Conservation (phyloP, 305 asterid genomes). For the Withania somnifera region DNA sequence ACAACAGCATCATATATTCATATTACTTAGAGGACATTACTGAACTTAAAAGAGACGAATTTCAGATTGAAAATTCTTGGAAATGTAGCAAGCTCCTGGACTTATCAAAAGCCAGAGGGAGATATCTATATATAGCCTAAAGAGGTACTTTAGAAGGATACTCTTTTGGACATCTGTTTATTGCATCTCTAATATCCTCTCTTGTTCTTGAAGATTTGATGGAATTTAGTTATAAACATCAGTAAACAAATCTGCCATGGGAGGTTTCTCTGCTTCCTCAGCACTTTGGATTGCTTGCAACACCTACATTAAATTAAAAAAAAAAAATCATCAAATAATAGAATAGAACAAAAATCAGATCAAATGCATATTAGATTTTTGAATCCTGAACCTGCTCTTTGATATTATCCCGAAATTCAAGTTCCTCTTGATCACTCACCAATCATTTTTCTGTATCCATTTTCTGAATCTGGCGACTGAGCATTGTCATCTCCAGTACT, state of each 20-base stretch:
- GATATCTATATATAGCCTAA: not conserved
- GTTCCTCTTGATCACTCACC: slow-evolving; percentile 71
- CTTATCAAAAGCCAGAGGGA: not conserved
- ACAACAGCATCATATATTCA: not conserved
- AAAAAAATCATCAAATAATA: not conserved
- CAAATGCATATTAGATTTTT: not conserved
- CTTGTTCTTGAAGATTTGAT: slow-evolving; percentile 30
- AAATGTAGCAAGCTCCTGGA: not conserved
- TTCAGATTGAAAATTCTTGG: not conserved
- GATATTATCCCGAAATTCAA: slow-evolving; percentile 30
- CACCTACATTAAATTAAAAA: slow-evolving; percentile 3
- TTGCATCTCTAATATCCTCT: slow-evolving; percentile 23
- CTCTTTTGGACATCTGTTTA: slow-evolving; percentile 27
- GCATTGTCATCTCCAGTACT: slow-evolving; percentile 69
- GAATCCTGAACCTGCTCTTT: slow-evolving; percentile 50
- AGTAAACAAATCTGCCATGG: slow-evolving; percentile 19
- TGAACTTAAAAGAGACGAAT: not conserved
- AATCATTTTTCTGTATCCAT: slow-evolving; percentile 59
- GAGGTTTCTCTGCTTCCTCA: slow-evolving; percentile 27
- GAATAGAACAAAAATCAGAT: not conserved
- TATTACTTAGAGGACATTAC: not conserved
- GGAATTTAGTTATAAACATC: slow-evolving; percentile 32
- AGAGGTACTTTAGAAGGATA: slow-evolving; percentile 31
- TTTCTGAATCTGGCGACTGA: slow-evolving; percentile 53
- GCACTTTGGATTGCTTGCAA: slow-evolving; percentile 22